Evolutionary conservation across 2,329 filamentous ascomycete genomes (phyloP).

Genomic region (Penicillium olsonii): DNA sequence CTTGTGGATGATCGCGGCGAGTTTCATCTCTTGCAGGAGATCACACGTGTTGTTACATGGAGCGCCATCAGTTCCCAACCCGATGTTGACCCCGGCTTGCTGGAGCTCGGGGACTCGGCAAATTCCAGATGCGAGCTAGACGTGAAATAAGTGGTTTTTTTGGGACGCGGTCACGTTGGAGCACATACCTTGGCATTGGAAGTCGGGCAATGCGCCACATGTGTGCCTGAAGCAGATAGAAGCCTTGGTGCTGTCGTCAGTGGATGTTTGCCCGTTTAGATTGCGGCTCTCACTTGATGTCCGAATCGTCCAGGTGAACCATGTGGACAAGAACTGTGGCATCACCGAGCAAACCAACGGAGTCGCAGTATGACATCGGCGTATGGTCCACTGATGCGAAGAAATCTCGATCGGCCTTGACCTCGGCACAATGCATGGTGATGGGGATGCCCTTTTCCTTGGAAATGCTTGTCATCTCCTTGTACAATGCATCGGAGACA

Average conservation of each 20-base stretch:
- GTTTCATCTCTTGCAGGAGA: slow-evolving; percentile 56
- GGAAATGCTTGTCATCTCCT: slow-evolving; percentile 45
- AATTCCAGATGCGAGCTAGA: slow-evolving; percentile 51
- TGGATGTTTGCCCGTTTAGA: too few species aligned
- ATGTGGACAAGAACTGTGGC: slow-evolving; percentile 55
- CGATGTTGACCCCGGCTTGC: slow-evolving; percentile 47
- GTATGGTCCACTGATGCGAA: slow-evolving; percentile 39
- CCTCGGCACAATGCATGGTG: slow-evolving; percentile 33
- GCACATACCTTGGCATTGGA: slow-evolving; percentile 49
- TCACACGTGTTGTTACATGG: slow-evolving; percentile 57
- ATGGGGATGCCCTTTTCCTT: slow-evolving; percentile 44
- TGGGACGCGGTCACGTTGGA: background rate
- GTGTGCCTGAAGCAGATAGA: slow-evolving; percentile 42
- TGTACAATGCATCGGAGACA: slow-evolving; percentile 39
- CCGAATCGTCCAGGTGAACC: slow-evolving; percentile 51
- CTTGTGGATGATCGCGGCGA: slow-evolving; percentile 54
- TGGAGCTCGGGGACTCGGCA: slow-evolving; percentile 51
- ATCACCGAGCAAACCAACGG: slow-evolving; percentile 39
- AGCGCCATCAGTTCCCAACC: slow-evolving; percentile 55
- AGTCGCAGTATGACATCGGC: slow-evolving; percentile 47
- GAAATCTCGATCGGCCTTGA: slow-evolving; percentile 39
- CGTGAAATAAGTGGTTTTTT: background rate
- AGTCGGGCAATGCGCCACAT: slow-evolving; percentile 55
- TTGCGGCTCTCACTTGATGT: slow-evolving; percentile 30
- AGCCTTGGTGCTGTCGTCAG: slow-evolving; percentile 15